Base-by-base conservation (phyloP, 306 rosid genomes). In the Vigna hirtella region DNA sequence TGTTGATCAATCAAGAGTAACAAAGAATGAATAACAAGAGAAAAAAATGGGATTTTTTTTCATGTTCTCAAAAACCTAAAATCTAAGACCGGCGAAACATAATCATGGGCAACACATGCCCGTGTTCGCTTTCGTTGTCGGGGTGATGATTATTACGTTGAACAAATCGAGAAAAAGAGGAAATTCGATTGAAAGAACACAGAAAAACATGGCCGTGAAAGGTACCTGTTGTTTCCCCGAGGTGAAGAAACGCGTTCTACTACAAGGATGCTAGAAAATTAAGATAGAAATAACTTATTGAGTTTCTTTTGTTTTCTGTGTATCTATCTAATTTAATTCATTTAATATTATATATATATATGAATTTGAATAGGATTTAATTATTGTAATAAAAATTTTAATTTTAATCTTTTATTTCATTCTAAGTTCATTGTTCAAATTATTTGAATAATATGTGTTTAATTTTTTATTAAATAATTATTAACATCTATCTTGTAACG, bases 1-100 rank as follows among this genome's bases (percentile, higher is more conserved):
- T 90, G 85, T 66, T 51, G 1, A 40, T 55, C 15, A 50, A 53
- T 11, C 24, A 51, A 57, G 12, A 22, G 0, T 16, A 28, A 26
- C 59, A 15, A 26, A 24, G 1, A 48, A 30, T 70, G 13, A 71
- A 32, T 71, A 34, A 71, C 1, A 2, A 10, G 0, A 34, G 12
- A 1, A 18, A 52, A 71, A 71, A 2, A 1, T 5, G 6, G 15
- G 3, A 17, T 11, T 11, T 32, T 52, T 52, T 52, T 52, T 40
- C 38, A 4, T 40, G 32, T 38, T 22, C 1, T 40, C 40, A 38
- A 40, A 73, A 73, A 56, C 67, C 66, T 73, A 56, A 15, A 73
- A 40, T 56, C 77, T 40, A 73, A 22, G 26, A 55, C 66, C 7
- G 16, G 1, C 17, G 3, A 30, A 22, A 42, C 77, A 40, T 0